These are phyloP conservation scores for Arthrobotrys sphaeroides DNA, from an alignment of 2,329 filamentous ascomycete genomes.

Conservation along the genomic window DNA sequence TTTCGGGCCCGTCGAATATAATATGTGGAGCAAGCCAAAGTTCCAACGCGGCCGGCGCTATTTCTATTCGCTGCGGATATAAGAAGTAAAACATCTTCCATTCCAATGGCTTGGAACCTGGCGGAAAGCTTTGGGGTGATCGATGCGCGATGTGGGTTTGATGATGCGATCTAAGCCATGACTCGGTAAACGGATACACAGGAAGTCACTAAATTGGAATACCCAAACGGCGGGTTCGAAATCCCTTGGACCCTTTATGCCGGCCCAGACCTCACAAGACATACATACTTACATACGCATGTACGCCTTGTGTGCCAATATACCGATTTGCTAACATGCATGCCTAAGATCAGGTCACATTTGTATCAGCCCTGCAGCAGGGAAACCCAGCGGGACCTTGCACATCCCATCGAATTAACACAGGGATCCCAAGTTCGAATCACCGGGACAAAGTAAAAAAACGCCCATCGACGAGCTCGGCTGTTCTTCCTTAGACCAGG, in stretches of 20 bases:
- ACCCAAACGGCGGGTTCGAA: not conserved
- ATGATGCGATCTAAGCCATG: conserved; percentile 21
- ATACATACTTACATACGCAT: too few relatives aligned
- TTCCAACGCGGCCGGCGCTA: conserved; percentile 5
- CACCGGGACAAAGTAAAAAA: too few relatives aligned
- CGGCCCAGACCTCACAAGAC: conserved; percentile 7
- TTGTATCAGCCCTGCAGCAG: conserved; percentile 14
- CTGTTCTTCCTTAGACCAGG: conserved; percentile 12
- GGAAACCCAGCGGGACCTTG: conserved; percentile 25
- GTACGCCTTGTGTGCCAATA: not conserved
- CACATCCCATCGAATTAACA: conserved; percentile 4
- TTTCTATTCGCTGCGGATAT: conserved; percentile 45
- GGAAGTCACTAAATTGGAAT: not conserved
- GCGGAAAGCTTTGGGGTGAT: conserved; percentile 35
- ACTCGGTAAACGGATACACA: conserved; percentile 16
- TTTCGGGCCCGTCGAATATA: too few relatives aligned
- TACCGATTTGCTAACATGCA: not conserved
- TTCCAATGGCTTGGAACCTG: conserved; percentile 50
- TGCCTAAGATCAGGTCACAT: conserved; percentile 20
- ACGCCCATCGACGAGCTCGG: conserved; percentile 21
- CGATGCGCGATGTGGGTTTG: not conserved
- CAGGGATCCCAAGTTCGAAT: conserved; percentile 36
- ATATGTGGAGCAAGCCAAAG: conserved; percentile 1
- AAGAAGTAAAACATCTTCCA: conserved; percentile 52
- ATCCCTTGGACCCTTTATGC: not conserved